Percentiles rank a stretch among this genome's conserved stretches.
Conservation (phyloP, 805 yeast species). For the Clavispora santaluciae region DNA sequence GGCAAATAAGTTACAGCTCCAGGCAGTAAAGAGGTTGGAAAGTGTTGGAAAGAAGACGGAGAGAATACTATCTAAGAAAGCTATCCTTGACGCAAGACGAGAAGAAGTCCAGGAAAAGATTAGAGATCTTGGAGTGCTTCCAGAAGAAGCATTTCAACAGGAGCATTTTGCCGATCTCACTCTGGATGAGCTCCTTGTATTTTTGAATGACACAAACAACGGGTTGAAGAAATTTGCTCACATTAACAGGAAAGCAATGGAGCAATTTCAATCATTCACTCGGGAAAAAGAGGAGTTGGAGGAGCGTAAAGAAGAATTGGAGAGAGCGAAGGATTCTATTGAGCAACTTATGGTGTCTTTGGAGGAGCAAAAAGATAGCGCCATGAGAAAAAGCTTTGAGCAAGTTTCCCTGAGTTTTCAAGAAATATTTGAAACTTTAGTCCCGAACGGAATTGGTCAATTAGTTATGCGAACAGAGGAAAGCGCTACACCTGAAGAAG, state of each 20-base stretch:
- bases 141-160: slow-evolving; percentile 70
- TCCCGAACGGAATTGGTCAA: slow-evolving; percentile 77
- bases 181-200: slow-evolving; percentile 50
- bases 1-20: slow-evolving; percentile 54
- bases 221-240: slow-evolving; percentile 62
- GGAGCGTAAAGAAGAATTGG: slow-evolving; percentile 63
- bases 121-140: slow-evolving; percentile 80
- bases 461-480: slow-evolving; percentile 55
- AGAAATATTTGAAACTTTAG: slow-evolving; percentile 71
- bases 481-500: slow-evolving; percentile 9
- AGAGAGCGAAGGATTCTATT: slow-evolving; percentile 65
- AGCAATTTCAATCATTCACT: slow-evolving; percentile 70
- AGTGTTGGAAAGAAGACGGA: slow-evolving; percentile 61
- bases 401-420: slow-evolving; percentile 71
- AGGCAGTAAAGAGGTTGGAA: slow-evolving; percentile 52
- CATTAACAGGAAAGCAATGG: slow-evolving; percentile 85
- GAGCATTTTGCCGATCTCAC: slow-evolving; percentile 35
- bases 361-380: slow-evolving; percentile 75
- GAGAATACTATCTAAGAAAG: slow-evolving; percentile 56
- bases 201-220: slow-evolving; percentile 51
- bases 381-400: slow-evolving; percentile 72
- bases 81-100: slow-evolving; percentile 54
- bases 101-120: slow-evolving; percentile 70
- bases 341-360: slow-evolving; percentile 64
- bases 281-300: slow-evolving; percentile 66